Percentiles rank a stretch among this genome's conserved stretches.
Evolutionary conservation across 345 rosid genomes (phyloP).

Genomic region (Rhodamnia argentea): DNA sequence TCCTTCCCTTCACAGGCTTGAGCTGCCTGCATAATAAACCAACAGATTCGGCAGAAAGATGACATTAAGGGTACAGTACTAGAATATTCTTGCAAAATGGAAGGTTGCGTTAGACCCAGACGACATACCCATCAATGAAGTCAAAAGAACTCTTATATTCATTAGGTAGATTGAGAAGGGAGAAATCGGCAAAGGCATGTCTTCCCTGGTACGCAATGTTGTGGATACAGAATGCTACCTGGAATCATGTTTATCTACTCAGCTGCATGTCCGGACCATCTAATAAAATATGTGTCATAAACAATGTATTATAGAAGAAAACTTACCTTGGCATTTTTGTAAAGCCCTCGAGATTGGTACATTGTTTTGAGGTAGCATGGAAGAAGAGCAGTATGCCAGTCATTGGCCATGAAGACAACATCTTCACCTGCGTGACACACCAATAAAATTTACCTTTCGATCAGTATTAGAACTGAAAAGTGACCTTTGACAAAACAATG

Average conservation of each 20-base stretch:
- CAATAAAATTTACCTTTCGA: not conserved
- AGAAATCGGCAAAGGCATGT: conserved; percentile 50
- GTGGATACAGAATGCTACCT: conserved; percentile 95
- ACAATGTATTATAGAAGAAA: not conserved
- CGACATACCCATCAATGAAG: conserved; percentile 65
- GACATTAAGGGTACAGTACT: not conserved
- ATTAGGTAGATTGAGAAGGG: conserved; percentile 69
- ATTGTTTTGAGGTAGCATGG: conserved; percentile 72
- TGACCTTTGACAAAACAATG: not conserved
- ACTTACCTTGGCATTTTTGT: conserved; percentile 67
- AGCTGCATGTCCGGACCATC: not conserved
- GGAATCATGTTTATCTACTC: conserved; percentile 4
- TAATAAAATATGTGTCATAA: not conserved
- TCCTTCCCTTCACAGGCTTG: conserved; percentile 78
- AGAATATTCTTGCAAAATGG: not conserved
- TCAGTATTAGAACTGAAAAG: not conserved
- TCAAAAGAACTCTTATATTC: conserved; percentile 70
- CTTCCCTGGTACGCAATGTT: conserved; percentile 96
- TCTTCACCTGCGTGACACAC: conserved; percentile 50
- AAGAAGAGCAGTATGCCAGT: conserved; percentile 93
- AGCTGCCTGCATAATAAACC: conserved; percentile 24
- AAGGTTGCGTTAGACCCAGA: not conserved
- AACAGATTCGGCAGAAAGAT: not conserved
- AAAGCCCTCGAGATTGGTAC: conserved; percentile 63
- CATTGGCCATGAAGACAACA: conserved; percentile 75